Evolutionary conservation across 179 eudicot species (phyloP).

Genomic region (Silene noctiflora): DNA sequence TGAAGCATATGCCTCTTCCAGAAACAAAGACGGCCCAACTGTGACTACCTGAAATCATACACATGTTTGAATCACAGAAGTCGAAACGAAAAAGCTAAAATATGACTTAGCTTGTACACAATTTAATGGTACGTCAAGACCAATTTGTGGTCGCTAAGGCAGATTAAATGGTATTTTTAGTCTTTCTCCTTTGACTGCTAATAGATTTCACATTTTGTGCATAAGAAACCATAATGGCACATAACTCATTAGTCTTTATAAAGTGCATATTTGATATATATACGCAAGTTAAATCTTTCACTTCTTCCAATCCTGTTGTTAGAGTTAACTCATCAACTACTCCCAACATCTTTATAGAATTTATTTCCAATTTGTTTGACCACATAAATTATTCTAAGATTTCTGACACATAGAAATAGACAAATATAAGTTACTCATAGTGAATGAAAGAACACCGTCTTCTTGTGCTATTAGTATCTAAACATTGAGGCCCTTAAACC

Average conservation of each 20-base stretch:
- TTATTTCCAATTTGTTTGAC: neutral
- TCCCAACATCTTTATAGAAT: neutral
- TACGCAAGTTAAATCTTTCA: neutral
- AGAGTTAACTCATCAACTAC: neutral
- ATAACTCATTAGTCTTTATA: neutral
- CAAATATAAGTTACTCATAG: neutral
- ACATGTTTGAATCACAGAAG: neutral
- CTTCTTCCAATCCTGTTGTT: neutral
- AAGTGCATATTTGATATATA: neutral
- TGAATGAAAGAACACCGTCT: neutral
- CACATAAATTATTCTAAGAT: neutral
- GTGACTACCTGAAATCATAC: constrained; percentile 55
- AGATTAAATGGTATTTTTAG: neutral
- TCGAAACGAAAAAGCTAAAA: neutral
- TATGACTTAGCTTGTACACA: neutral
- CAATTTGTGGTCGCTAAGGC: no score
- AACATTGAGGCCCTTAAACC: neutral
- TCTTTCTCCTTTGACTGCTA: neutral
- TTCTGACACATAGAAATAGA: neutral
- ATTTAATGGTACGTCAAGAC: no score
- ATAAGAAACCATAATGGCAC: neutral
- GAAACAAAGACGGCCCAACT: constrained; percentile 74
- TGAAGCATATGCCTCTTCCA: constrained; percentile 78
- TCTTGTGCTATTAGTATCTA: neutral
- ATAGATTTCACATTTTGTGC: neutral